phyloP scores from a whole-genome alignment of 441 rosid genomes.

The Mallotus repandus region DNA sequence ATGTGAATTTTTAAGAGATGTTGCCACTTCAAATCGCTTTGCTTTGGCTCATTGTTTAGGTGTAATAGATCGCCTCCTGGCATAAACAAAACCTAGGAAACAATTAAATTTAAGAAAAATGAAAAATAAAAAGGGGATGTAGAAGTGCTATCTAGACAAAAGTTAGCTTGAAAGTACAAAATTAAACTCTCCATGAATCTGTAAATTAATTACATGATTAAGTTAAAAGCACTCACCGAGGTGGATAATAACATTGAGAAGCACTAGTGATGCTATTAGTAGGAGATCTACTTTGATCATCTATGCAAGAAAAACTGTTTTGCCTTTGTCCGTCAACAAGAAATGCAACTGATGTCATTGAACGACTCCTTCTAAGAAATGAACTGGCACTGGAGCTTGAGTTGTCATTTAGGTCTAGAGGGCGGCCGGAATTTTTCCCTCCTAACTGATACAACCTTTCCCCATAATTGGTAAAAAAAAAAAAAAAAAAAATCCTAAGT shows the following conservation, averaged over 20 bases:
- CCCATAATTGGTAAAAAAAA: too few relatives aligned
- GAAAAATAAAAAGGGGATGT: neutral
- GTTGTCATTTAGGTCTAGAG: too few relatives aligned
- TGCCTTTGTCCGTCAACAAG: conserved; percentile 49
- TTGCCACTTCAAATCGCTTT: conserved; percentile 46
- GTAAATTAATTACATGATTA: neutral
- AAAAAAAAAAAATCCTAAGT: too few relatives aligned
- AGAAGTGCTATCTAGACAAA: neutral
- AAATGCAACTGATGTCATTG: conserved; percentile 70
- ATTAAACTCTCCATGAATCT: conserved; percentile 2
- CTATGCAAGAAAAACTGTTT: conserved; percentile 30
- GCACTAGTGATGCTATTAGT: conserved; percentile 30
- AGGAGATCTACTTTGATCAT: conserved; percentile 47
- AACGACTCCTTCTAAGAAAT: conserved; percentile 78
- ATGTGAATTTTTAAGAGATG: conserved; percentile 30
- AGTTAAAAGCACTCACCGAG: conserved; percentile 46
- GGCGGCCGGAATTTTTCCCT: too few relatives aligned
- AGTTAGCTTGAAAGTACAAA: neutral
- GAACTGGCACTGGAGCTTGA: conserved; percentile 37
- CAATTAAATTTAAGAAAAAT: neutral
- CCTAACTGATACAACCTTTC: too few relatives aligned
- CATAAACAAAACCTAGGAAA: conserved; percentile 21
- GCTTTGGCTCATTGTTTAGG: conserved; percentile 51
- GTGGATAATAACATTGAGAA: conserved; percentile 39
- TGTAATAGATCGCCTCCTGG: conserved; percentile 39